Evolutionary conservation across 1,284 basidiomycete species (phyloP).

Genomic region (Fomitopsis schrenkii): DNA sequence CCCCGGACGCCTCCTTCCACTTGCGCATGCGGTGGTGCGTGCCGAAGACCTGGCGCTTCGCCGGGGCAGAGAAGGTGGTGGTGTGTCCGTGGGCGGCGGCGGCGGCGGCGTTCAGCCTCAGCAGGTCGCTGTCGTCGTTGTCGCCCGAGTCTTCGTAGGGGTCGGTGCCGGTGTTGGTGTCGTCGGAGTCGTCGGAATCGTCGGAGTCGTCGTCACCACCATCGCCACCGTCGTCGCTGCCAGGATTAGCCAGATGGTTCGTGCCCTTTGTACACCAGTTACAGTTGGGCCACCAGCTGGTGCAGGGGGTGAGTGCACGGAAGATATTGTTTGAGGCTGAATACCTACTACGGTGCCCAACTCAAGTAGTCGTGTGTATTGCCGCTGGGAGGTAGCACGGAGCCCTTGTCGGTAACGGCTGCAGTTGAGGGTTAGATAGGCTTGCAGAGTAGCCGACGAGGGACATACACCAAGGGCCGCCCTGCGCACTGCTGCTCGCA

Average conservation of each 20-base stretch:
- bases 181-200: constrained; percentile 1
- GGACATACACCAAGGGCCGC: constrained; percentile 51
- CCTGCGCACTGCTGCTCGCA: constrained; percentile 37
- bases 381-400: constrained; percentile 30
- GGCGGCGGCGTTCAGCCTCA: background rate
- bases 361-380: constrained; percentile 50
- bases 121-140: constrained; percentile 8
- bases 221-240: constrained; percentile 10
- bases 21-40: constrained; percentile 16
- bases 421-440: constrained; percentile 16
- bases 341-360: constrained; percentile 54
- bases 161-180: constrained; percentile 5
- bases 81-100: background rate
- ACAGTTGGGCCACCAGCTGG: constrained; percentile 61
- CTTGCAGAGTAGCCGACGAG: constrained; percentile 10
- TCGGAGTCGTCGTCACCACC: background rate
- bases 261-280: constrained; percentile 31
- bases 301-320: background rate
- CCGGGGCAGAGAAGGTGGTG: background rate
- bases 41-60: constrained; percentile 1
- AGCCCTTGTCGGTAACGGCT: constrained; percentile 21
- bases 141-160: constrained; percentile 1
- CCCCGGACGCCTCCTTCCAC: constrained; percentile 1
- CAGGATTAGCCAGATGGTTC: constrained; percentile 23
- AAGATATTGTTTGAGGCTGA: constrained; percentile 2